Evolutionary conservation across 495 filamentous ascomycete genomes (phyloP).

Genomic region (Hamigera avellanea): DNA sequence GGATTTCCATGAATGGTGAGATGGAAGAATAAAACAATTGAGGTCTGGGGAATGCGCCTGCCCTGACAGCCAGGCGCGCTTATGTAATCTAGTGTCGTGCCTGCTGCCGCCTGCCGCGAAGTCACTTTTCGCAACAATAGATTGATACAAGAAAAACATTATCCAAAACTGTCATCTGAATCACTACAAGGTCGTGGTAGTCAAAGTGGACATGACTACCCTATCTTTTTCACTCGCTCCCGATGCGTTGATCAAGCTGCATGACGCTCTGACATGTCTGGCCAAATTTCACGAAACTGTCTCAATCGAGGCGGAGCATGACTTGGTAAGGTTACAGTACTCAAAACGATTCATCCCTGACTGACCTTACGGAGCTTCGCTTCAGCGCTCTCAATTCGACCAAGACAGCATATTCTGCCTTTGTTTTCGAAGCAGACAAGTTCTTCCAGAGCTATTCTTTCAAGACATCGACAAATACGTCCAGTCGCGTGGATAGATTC

Average conservation of each 20-base stretch:
- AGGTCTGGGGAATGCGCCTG: no score
- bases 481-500: slow-evolving; percentile 40
- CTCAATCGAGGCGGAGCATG: slow-evolving; percentile 67
- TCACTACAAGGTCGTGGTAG: no score
- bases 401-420: slow-evolving; percentile 83
- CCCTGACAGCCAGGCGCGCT: slow-evolving; percentile 3
- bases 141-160: no score
- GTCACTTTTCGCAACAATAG: no score
- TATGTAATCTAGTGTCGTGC: slow-evolving; percentile 12
- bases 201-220: slow-evolving; percentile 62
- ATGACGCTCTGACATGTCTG: slow-evolving; percentile 78
- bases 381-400: slow-evolving; percentile 82
- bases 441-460: slow-evolving; percentile 73
- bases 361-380: slow-evolving; percentile 45
- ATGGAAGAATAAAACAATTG: neutral
- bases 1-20: neutral
- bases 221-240: slow-evolving; percentile 71
- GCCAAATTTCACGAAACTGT: slow-evolving; percentile 88
- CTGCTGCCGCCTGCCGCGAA: no score
- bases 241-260: slow-evolving; percentile 58
- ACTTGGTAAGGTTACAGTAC: slow-evolving; percentile 48
- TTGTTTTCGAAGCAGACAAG: slow-evolving; percentile 54
- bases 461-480: slow-evolving; percentile 8
- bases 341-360: no score
- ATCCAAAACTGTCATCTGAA: no score